phyloP scores from a whole-genome alignment of 2,329 filamentous ascomycete genomes.

The Hymenoscyphus occultus region DNA sequence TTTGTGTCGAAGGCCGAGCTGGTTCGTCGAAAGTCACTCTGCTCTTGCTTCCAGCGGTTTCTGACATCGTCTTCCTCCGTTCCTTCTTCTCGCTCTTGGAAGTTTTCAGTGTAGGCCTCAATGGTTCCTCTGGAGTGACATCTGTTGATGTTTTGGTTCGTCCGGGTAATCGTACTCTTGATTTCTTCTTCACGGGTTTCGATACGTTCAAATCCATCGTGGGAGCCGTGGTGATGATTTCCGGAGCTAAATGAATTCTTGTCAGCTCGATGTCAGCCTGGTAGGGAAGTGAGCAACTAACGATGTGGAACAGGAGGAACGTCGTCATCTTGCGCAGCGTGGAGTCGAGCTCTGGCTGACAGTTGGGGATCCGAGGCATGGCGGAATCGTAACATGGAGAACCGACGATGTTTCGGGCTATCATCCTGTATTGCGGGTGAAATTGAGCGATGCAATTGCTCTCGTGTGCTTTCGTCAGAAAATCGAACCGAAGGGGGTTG shows the following conservation, averaged over 20 bases:
- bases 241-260: constrained; percentile 48
- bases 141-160: constrained; percentile 40
- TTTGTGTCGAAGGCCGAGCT: constrained; percentile 46
- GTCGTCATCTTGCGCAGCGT: constrained; percentile 51
- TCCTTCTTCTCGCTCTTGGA: constrained; percentile 40
- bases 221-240: constrained; percentile 90
- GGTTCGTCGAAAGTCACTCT: constrained; percentile 62
- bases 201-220: constrained; percentile 59
- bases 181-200: constrained; percentile 52
- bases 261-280: constrained; percentile 16
- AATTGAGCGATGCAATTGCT: constrained; percentile 21
- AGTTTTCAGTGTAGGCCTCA: constrained; percentile 19
- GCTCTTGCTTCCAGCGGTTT: constrained; percentile 37
- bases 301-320: constrained; percentile 53
- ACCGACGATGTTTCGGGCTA: constrained; percentile 55
- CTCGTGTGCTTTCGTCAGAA: constrained; percentile 23
- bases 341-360: constrained; percentile 69
- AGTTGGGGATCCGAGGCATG: constrained; percentile 93
- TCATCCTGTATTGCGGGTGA: constrained; percentile 53
- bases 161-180: constrained; percentile 52
- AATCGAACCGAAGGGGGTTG: constrained; percentile 17
- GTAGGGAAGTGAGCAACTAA: constrained; percentile 38
- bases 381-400: constrained; percentile 76
- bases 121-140: constrained; percentile 18
- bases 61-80: constrained; percentile 42